phyloP scores from a whole-genome alignment of 148 eudicot species.

The Pharnaceum exiguum region DNA sequence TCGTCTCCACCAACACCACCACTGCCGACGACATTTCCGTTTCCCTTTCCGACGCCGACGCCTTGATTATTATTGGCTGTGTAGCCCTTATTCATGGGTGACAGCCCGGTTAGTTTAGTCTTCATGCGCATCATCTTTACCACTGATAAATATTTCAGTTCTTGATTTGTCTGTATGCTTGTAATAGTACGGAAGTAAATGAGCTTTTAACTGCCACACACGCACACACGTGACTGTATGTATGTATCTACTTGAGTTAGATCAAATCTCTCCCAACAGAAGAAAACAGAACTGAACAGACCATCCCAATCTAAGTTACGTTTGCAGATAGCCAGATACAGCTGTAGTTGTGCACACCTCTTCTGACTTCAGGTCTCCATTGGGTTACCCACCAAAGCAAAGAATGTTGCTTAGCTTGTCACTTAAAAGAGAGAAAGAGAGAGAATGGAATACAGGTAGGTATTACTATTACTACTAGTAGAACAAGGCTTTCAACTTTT shows the following conservation, averaged over 20 bases:
- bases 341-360: too few relatives aligned
- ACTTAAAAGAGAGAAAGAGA: not conserved
- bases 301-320: not conserved
- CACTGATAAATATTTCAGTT: not conserved
- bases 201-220: constrained; percentile 24
- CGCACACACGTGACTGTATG: constrained; percentile 31
- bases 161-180: not conserved
- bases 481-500: constrained; percentile 10
- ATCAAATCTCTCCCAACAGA: constrained; percentile 11
- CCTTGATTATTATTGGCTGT: constrained; percentile 9
- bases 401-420: constrained; percentile 9
- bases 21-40: constrained; percentile 12
- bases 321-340: too few relatives aligned
- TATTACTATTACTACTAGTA: too few relatives aligned
- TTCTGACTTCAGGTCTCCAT: not conserved
- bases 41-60: constrained; percentile 15
- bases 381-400: constrained; percentile 14
- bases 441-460: not conserved
- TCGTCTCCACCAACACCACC: constrained; percentile 19
- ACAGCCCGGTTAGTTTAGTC: constrained; percentile 41
- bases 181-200: not conserved
- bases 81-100: constrained; percentile 26
- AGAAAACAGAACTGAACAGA: too few relatives aligned
- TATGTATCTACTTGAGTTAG: too few relatives aligned
- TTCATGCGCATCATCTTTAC: constrained; percentile 74